Conservation (phyloP, 1,284 basidiomycete species). For the Coniferiporia weirii region DNA sequence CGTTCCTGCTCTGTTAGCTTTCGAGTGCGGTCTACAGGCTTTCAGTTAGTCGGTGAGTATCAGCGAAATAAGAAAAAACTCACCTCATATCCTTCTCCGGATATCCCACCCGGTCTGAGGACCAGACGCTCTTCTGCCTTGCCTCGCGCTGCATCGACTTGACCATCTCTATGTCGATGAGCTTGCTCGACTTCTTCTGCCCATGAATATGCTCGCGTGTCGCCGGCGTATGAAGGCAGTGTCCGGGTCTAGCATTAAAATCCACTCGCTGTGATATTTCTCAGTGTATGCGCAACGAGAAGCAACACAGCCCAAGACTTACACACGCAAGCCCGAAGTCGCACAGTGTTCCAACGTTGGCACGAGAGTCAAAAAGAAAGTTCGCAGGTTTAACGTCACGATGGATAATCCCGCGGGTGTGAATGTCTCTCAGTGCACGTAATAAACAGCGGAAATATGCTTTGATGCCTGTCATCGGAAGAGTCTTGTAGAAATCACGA, state of each 20-base stretch:
- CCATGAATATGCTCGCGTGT: conserved; percentile 66
- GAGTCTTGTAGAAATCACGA: conserved; percentile 68
- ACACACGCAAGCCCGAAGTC: conserved; percentile 96
- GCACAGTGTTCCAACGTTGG: conserved; percentile 82
- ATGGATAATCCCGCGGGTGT: conserved; percentile 87
- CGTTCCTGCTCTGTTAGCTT: conserved; percentile 96
- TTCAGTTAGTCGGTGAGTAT: conserved; percentile 4
- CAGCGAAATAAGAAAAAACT: conserved; percentile 16
- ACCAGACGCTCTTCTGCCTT: conserved; percentile 45
- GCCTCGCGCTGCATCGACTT: conserved; percentile 58
- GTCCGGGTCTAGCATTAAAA: conserved; percentile 37
- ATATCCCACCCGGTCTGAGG: conserved; percentile 70
- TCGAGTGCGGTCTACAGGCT: conserved; percentile 67
- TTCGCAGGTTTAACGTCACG: conserved; percentile 99
- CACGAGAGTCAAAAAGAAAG: conserved; percentile 89
- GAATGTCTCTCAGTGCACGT: conserved; percentile 85
- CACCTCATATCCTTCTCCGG: conserved; percentile 64
- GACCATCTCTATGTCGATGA: conserved; percentile 40
- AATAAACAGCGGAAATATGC: conserved; percentile 91
- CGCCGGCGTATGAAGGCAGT: conserved; percentile 71
- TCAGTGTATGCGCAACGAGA: background rate
- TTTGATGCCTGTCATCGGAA: conserved; percentile 75
- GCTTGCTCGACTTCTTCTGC: conserved; percentile 33
- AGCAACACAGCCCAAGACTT: conserved; percentile 26
- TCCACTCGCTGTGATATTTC: conserved; percentile 28